Base-by-base conservation (phyloP, 306 rosid genomes). In the Cucurbita moschata region DNA sequence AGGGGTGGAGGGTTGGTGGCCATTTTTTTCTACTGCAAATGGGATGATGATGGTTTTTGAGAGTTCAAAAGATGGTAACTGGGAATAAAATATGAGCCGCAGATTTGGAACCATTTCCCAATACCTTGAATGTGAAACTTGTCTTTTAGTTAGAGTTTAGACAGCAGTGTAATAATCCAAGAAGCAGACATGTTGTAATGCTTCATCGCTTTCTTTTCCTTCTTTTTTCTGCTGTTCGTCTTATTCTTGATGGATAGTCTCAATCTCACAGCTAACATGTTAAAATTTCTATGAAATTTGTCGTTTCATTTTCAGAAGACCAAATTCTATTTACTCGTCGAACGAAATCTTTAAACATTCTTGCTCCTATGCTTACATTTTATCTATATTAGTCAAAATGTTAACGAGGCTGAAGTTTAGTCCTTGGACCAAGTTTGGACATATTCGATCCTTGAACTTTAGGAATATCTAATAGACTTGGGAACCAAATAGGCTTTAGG, bases 1-100 rank as follows among this genome's bases (percentile, higher is more conserved):
- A 40, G 42, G 37, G 37, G 53, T 65, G 71, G 71, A 65, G 71
- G 53, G 37, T 65, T 65, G 69, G 69, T 38, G 49, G 69, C 71
- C 50, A 16, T 64, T 64, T 64, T 64, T 64, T 10, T n/a, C 16
- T 23, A 16, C 18, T 50, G 18, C 18, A 50, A 52, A 16, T 19
- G 44, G 54, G 2, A 51, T 49, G 62, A 11, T 57, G 30, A 4
- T 53, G 8, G 7, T 43, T 18, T 53, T n/a, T 3, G 8, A 16
- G 21, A 21, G 16, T 59, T 26, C 30, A 6, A 59, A 30, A 59
- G 9, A 12, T 10, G 16, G 42, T 14, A 59, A 30, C 18, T 35
- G 65, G 12, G 65, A 59, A 59, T 30, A 59, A 59, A 38, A 61
- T 38, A 62, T 15, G 26, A 38, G 3, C 47, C 65, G 44, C 35